Evolutionary conservation across 106 monocot genomes (phyloP), one percentile per base, ranked within the genome.

Genomic region (Phalaenopsis equestris): DNA sequence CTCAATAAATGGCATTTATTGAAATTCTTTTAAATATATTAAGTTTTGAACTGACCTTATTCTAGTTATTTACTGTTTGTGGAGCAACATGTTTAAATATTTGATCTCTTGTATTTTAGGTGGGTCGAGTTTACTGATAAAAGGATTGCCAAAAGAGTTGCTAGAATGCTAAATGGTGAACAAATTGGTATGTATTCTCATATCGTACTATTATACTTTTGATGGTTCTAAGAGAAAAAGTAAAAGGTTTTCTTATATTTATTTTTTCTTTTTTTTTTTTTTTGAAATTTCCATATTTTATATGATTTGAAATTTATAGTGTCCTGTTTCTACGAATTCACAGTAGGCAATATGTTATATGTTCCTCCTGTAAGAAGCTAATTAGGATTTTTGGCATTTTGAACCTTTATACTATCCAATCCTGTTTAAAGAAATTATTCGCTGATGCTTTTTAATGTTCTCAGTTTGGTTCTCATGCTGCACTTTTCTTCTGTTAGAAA

Each of bases 81-180:
- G 42, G 30, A 73, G 73, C 42, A 42, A 73, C 37, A 68, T 4
- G 17, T 42, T 5, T 10, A 42, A 73, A 42, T 18, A 8, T 41
- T 73, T 42, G 5, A 42, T 73, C 42, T 73, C 42, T 18, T 73
- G 1, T 42, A 16, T 17, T 73, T 42, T 42, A 98, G 98, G 79
- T 98, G 98, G 92, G 94, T 98, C 84, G 98, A 98, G 57, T 98
- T 98, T 80, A 19, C 86, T 55, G 89, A 93, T 78, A 98, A 88
- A 87, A 83, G 83, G 49, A 83, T 85, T 79, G 98, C 98, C 14
- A 98, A 98, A 79, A 87, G 57, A 75, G 91, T 98, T 76, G 92
- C 94, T 42, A 91, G 84, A 79, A 77, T 92, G 85, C 84, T 98
- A 46, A 98, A 94, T 81, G 91, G 94, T 67, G 89, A 94, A 92